Conservation (phyloP, 345 rosid genomes). For the Excoecaria cochinchinensis region DNA sequence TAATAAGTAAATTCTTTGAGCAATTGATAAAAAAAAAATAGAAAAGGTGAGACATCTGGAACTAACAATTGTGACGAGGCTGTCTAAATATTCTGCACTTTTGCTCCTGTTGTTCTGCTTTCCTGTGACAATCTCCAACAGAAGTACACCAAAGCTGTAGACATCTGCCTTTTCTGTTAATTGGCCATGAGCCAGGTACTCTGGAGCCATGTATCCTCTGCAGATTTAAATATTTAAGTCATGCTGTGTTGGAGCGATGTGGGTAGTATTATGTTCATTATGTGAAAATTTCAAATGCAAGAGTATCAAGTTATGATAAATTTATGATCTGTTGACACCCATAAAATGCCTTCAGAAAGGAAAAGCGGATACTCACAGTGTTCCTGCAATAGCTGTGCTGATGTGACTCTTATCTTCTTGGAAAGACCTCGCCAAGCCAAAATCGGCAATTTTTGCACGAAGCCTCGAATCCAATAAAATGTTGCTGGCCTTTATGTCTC, state of each 20-base stretch:
- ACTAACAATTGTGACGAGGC: slow-evolving; percentile 75
- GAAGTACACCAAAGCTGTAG: slow-evolving; percentile 83
- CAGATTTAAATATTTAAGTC: slow-evolving; percentile 20
- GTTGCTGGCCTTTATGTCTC: slow-evolving; percentile 91
- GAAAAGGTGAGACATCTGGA: background rate
- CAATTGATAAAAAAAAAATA: background rate
- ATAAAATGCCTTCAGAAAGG: background rate
- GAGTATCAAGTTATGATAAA: background rate
- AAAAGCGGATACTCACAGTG: slow-evolving; percentile 54
- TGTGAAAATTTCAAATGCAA: background rate
- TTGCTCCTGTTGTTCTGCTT: slow-evolving; percentile 72
- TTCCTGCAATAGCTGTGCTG: slow-evolving; percentile 97
- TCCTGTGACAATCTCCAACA: slow-evolving; percentile 78
- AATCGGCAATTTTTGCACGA: slow-evolving; percentile 92
- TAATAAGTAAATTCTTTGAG: background rate
- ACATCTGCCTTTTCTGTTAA: slow-evolving; percentile 90
- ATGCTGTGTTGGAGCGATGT: background rate
- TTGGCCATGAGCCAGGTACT: slow-evolving; percentile 88
- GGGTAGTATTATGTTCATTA: background rate
- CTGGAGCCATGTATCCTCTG: slow-evolving; percentile 98
- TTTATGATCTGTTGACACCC: no score
- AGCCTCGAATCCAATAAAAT: slow-evolving; percentile 72
- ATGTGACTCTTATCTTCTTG: slow-evolving; percentile 90
- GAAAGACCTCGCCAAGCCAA: slow-evolving; percentile 90
- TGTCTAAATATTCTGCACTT: slow-evolving; percentile 70